Conservation (phyloP, 2,329 filamentous ascomycete genomes). For the Botryosphaeria dothidea region DNA sequence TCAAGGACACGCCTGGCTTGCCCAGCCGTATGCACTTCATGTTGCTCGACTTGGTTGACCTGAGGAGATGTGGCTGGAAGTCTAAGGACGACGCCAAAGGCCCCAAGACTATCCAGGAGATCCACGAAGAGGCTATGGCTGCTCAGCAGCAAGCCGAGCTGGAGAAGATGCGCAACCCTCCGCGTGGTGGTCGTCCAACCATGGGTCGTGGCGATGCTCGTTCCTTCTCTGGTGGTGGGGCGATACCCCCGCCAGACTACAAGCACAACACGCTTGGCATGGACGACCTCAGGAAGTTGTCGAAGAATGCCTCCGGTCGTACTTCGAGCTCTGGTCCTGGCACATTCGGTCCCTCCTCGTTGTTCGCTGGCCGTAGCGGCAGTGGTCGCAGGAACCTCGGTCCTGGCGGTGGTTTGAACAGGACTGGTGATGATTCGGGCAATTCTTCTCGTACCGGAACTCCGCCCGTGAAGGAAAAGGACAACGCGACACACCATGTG, state of each 20-base stretch:
- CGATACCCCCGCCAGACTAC: slow-evolving; percentile 70
- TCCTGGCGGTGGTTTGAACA: slow-evolving; percentile 66
- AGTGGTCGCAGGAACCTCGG: slow-evolving; percentile 78
- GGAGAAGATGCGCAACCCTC: slow-evolving; percentile 58
- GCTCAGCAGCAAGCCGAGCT: slow-evolving; percentile 80
- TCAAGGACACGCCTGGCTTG: slow-evolving; percentile 73
- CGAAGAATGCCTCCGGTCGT: slow-evolving; percentile 59
- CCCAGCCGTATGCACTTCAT: slow-evolving; percentile 92
- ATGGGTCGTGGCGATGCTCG: slow-evolving; percentile 85
- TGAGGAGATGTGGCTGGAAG: slow-evolving; percentile 75
- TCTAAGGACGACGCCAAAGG: slow-evolving; percentile 92
- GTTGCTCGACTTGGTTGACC: slow-evolving; percentile 90
- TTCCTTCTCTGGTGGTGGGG: slow-evolving; percentile 72
- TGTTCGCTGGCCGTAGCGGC: slow-evolving; percentile 87
- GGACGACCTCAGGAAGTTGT: slow-evolving; percentile 85
- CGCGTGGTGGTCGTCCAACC: slow-evolving; percentile 66
- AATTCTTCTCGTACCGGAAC: slow-evolving; percentile 88
- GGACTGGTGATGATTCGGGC: slow-evolving; percentile 80
- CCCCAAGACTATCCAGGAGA: slow-evolving; percentile 92
- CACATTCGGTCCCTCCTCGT: slow-evolving; percentile 77
- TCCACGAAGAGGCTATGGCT: slow-evolving; percentile 78
- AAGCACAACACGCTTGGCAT: slow-evolving; percentile 80
- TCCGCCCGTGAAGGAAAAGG: slow-evolving; percentile 68
- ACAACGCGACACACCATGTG: slow-evolving; percentile 63
- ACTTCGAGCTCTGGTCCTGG: slow-evolving; percentile 58